phyloP scores from a whole-genome alignment of 75 land plant species.

The Ceratopteris richardii region DNA sequence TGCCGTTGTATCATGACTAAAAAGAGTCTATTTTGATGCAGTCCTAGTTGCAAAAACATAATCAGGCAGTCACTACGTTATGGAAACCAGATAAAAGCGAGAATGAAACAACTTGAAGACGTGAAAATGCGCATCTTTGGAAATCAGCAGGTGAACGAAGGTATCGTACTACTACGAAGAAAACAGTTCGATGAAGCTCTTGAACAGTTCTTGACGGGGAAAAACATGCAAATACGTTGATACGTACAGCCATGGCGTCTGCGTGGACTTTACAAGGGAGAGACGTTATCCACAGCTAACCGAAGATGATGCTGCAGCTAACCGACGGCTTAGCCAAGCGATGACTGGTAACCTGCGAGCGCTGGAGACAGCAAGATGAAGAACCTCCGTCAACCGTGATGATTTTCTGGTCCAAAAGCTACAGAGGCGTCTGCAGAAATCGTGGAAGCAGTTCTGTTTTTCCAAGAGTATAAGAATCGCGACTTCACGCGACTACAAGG shows the following conservation, averaged over 20 bases:
- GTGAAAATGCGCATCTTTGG: constrained; percentile 19
- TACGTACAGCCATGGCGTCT: constrained; percentile 2
- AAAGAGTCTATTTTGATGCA: background rate
- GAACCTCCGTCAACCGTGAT: too few relatives aligned
- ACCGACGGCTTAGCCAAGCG: too few relatives aligned
- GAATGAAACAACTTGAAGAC: constrained; percentile 16
- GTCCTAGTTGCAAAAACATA: constrained; percentile 13
- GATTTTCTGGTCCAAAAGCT: too few relatives aligned
- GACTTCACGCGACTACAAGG: too few relatives aligned
- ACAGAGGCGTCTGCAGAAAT: too few relatives aligned
- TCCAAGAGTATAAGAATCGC: too few relatives aligned
- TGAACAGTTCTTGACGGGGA: constrained; percentile 1
- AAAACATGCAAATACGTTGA: constrained; percentile 7
- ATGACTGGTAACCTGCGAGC: too few relatives aligned
- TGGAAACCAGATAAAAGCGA: constrained; percentile 13
- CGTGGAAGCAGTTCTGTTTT: too few relatives aligned
- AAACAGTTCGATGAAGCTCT: constrained; percentile 7
- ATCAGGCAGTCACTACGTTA: constrained; percentile 16
- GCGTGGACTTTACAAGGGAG: background rate
- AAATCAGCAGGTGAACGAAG: constrained; percentile 1
- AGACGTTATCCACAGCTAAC: constrained; percentile 7
- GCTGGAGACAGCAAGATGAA: too few relatives aligned
- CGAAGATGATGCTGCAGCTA: background rate
- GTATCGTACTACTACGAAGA: background rate
- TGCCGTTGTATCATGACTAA: background rate